Conservation (phyloP, 805 yeast genomes). For the Tetrapisispora iriomotensis region DNA sequence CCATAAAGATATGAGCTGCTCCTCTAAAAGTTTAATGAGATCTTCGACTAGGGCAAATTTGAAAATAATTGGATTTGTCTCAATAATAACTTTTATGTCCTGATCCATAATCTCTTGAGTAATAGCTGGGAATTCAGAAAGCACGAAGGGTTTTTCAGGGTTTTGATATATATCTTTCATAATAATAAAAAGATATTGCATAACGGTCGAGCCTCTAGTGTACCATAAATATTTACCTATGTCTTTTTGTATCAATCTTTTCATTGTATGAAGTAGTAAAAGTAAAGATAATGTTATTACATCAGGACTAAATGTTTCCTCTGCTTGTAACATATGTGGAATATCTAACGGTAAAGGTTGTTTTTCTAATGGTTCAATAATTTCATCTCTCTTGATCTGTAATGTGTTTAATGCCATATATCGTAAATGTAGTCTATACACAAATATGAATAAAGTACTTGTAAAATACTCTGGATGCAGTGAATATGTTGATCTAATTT, state of each 20-base stretch:
- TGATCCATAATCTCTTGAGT: conserved; percentile 9
- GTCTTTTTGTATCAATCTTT: conserved; percentile 16
- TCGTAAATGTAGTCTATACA: conserved; percentile 21
- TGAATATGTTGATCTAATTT: not conserved
- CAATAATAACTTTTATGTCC: conserved; percentile 14
- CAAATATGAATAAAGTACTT: conserved; percentile 18
- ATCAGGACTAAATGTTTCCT: conserved; percentile 11
- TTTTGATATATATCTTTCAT: conserved; percentile 18
- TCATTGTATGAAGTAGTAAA: conserved; percentile 17
- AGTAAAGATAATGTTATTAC: conserved; percentile 16
- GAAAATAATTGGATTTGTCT: conserved; percentile 8
- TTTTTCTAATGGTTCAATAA: conserved; percentile 7
- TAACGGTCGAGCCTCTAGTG: conserved; percentile 24
- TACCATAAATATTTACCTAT: conserved; percentile 19
- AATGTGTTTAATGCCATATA: conserved; percentile 13
- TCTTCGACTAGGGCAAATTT: conserved; percentile 21
- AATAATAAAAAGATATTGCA: conserved; percentile 24
- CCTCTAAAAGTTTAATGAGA: conserved; percentile 16
- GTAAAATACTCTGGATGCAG: conserved; percentile 13
- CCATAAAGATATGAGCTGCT: conserved; percentile 21
- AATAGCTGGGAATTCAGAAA: conserved; percentile 2
- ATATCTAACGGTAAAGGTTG: conserved; percentile 1
- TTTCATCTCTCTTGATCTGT: conserved; percentile 9
- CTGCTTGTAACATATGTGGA: conserved; percentile 4
- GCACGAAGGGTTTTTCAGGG: conserved; percentile 11